Evolutionary conservation across 257 asterid species (phyloP), one percentile per base, ranked within the genome.

Genomic region (Nicotiana noctiflora): DNA sequence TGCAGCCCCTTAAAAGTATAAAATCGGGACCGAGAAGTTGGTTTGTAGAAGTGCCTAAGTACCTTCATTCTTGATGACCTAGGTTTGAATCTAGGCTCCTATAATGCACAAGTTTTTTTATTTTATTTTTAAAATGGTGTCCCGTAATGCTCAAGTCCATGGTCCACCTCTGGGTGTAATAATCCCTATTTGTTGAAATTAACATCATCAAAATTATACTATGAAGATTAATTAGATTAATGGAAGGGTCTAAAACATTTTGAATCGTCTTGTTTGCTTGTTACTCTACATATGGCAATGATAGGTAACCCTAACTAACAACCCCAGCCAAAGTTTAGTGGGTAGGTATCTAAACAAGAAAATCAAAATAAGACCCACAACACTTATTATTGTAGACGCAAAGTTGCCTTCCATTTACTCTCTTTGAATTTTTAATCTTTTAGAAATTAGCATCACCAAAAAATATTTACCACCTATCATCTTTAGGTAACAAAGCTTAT

Each of bases 401-500:
- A 82, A 81, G 84, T 83, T 84, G 76, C 12, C 68, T 74, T 52
- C 79, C 84, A 82, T 63, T 72, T 52, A 83, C 82, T 32, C 82
- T 51, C 29, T 56, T 56, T 56, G 25, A 11, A 63, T 19, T 2
- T 53, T 52, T 53, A 40, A 32, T 40, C 32, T 3, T 63, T 17
- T 49, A 76, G 65, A 64, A 63, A 21, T 70, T 60, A 40, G 49
- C 12, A 40, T 32, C 55, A 46, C 29, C 32, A 40, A 40, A 40
- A 40, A 8, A 8, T 40, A 75, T 44, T 17, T 78, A 60, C 11
- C 37, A 62, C 75, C 55, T 18, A 46, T 53, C 32, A 82, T 83
- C 14, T 79, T 65, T 77, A 53, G 82, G 62, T 37, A 65, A 83
- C 81, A 87, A 83, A 79, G 63, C 15, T 63, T 56, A 90, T 89